Evolutionary conservation across 345 rosid genomes (phyloP), one percentile per base, ranked within the genome.

Genomic region (Alliaria petiolata): DNA sequence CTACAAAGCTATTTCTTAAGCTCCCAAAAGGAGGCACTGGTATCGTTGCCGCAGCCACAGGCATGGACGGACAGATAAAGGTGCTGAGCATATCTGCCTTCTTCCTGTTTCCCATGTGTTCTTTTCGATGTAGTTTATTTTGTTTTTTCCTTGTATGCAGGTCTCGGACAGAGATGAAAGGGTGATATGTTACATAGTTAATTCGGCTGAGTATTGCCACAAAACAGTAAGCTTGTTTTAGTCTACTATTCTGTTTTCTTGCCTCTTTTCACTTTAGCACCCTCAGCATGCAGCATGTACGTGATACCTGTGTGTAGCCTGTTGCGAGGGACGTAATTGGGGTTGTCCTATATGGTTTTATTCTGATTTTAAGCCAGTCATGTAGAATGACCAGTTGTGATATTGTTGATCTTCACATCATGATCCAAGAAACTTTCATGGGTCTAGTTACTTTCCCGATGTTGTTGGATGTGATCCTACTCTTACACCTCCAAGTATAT

Each of bases 31-130:
- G 98, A 62, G 99, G 99, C 58, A 73, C 86, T 7, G 99, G 99
- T 58, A 85, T 95, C 65, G 99, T 95, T 78, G 99, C 99, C 22
- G 96, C 99, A 55, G 99, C 99, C 51, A 95, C 99, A 7, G 98
- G 99, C 65, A 88, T 88, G 86, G 99, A 95, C 65, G 90, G 95
- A 52, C 98, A 87, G 76, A 95, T 95, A 84, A 95, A 89, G 96
- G 99, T 95, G 69, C 26, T 28, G 60, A 28, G 8, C 7, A 25
- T 34, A 28, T 54, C 25, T 31, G 47, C 67, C 33, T 70, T n/a
- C n/a, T n/a, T 62, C 28, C 17, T 67, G 20, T 35, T 56, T 67
- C 67, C 15, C 45, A 38, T 56, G 67, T 63, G 74, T 67, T 13
- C 43, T 67, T 53, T 30, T 50, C 34, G 50, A 17, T 10, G 1